Evolutionary conservation across 495 filamentous ascomycete species (phyloP), one percentile per base, ranked within the genome.

Genomic region (Hypoxylon fragiforme): DNA sequence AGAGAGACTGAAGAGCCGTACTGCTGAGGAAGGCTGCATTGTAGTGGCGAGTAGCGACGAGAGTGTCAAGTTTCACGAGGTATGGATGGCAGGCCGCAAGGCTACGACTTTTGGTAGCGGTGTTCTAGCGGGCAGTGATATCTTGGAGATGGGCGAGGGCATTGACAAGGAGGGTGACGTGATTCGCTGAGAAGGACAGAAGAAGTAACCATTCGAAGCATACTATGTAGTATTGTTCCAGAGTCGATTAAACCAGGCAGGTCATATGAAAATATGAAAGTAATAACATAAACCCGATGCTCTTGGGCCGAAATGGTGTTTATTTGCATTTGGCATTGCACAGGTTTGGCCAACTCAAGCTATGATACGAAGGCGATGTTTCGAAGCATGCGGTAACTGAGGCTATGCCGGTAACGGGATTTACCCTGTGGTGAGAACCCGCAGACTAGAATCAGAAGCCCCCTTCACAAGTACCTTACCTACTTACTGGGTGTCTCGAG

Each of bases 11-110:
- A 54, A 64, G 40, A 78, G 70, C 43, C 78, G 88, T 24, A 87
- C 83, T 1, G 73, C 76, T n/a, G 80, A 87, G 57, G 92, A 96
- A 65, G 92, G 92, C 7, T 97, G 92, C 66, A 89, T 98, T 54
- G 88, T 96, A 28, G 87, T 98, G 43, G 95, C 92, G 21, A 89
- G 90, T 19, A 96, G 91, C 62, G 94, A 97, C 71, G 86, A 89
- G 66, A 95, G 85, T 62, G 89, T 98, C 67, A 92, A 94, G 69
- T 98, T 97, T 58, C 92, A 98, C 68, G 92, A 97, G 70, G 83
- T 98, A 8, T 97, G 91, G 95, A 77, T 77, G 11, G 83, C 85
- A 11, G 74, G 80, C 8, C 79, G 74, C 55, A 86, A 81, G 68
- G 73, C 73, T 3, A 78, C 77, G 2, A 69, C 78, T 3, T 74